Evolutionary conservation across 257 asterid genomes (phyloP), one percentile per base, ranked within the genome.

Genomic region (Eustoma russellianum): DNA sequence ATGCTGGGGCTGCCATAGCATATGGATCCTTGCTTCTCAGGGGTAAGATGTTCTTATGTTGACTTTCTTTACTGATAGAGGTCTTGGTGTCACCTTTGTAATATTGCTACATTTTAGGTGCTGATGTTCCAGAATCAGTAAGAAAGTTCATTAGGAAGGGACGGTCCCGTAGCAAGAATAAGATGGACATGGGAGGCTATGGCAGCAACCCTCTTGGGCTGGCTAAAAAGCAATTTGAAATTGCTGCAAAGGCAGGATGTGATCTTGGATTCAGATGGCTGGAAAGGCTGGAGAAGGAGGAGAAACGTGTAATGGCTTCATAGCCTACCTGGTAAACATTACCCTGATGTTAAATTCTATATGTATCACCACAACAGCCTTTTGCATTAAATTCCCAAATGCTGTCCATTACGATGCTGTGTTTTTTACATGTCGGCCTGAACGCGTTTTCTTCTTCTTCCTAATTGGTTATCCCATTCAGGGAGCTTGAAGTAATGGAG

Each of bases 181-280:
- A 57, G 63, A 77, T 66, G 63, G 40, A 45, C 41, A 58, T 19
- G 15, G 69, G 24, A 68, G 62, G 16, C 14, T 47, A 43, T 0
- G 78, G 73, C 66, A 45, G 46, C 15, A 80, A 72, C 69, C 90
- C 92, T 16, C 54, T 82, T 50, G 92, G 78, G 74, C 56, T 77
- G 86, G 96, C 95, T 6, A 84, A 81, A 74, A 74, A 69, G 40
- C 92, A 84, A 46, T 91, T 91, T 55, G 94, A 77, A 68, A 75
- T 63, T 61, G 98, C 98, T 57, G 96, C 96, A 5, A 74, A 63
- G 55, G 84, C 84, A 24, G 96, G 98, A 50, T 80, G 76, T 55
- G 95, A 91, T 68, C 94, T 91, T 59, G 96, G 98, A 60, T 71
- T 91, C 66, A 84, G 74, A 68, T 91, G 98, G 98, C 66, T 91